Conservation (phyloP, 805 yeast genomes). For the Kuraishia cidri region DNA sequence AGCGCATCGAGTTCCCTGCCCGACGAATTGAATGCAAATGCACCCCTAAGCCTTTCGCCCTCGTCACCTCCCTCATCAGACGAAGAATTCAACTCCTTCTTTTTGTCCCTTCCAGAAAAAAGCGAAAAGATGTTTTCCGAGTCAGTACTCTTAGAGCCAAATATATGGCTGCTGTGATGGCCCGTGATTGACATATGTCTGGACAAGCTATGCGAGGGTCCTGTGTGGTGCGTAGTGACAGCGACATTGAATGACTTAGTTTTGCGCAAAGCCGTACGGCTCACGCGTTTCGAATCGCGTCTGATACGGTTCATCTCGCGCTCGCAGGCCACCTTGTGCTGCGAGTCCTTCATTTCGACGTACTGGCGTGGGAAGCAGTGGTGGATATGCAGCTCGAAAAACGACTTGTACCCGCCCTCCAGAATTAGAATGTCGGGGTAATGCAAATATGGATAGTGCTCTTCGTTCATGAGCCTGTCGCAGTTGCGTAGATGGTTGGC, state of each 20-base stretch:
- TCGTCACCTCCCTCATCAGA: too few species aligned
- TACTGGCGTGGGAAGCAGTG: conserved; percentile 74
- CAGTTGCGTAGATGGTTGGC: conserved; percentile 78
- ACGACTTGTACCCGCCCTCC: conserved; percentile 85
- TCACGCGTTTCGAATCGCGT: conserved; percentile 14
- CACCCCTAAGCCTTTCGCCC: too few species aligned
- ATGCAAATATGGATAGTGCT: conserved; percentile 69
- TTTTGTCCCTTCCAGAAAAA: too few species aligned
- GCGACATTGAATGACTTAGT: conserved; percentile 24
- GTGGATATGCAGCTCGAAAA: conserved; percentile 47
- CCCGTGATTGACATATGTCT: background rate
- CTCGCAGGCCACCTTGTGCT: conserved; percentile 36
- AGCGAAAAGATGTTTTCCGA: too few species aligned
- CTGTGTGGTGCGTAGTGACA: background rate
- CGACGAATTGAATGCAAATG: too few species aligned
- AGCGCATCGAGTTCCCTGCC: too few species aligned
- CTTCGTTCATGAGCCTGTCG: conserved; percentile 68
- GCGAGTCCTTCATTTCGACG: conserved; percentile 74
- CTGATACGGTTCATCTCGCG: conserved; percentile 29
- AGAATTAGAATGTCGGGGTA: conserved; percentile 87
- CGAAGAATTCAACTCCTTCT: too few species aligned
- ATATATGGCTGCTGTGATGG: too few species aligned
- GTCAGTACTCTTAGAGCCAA: too few species aligned
- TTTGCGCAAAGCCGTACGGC: conserved; percentile 14
- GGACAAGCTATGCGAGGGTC: background rate